Evolutionary conservation across 208 protist genomes (phyloP), one percentile per base, ranked within the genome.

Genomic region (Leishmania braziliensis): DNA sequence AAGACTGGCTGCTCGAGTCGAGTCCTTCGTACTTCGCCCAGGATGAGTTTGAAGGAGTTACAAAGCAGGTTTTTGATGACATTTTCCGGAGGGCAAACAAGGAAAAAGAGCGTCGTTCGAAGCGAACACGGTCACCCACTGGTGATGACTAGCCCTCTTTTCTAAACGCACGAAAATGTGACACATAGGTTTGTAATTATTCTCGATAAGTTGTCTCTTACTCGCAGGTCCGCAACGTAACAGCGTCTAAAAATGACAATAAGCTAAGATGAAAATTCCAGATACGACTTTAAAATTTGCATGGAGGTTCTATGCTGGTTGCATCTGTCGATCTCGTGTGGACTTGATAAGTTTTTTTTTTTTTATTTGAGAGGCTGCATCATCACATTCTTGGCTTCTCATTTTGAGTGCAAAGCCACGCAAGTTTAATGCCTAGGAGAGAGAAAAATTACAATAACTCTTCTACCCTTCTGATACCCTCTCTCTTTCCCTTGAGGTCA

Each of bases 1-100:
- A 97, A 53, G 98, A 99, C 56, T 99, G 98, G 98, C 82, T 98
- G 50, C 78, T 96, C 16, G 94, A 98, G 66, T 85, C 94, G 3
- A 96, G 85, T 48, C 90, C 97, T 18, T 86, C 94, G 50, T 98
- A 98, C 53, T 98, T 98, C 88, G 91, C 86, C 5, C 75, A 80
- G 3, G 92, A 94, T 14, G 92, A 95, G 68, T 97, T 97, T 78
- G 92, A 95, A 58, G 93, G 93, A 20, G 88, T 95, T 50, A 83
- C 87, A 2, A 89, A 90, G 50, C 93, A 97, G 68, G 88, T 94
- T 33, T 95, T 97, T 79, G 91, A 93, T 53, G 92, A 95, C n/a
- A 84, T 95, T 83, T 88, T 94, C 72, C 87, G 92, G 9, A 86
- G 90, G 5, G 80, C 84, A 54, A 33, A 50, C 18, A 80, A 81